These are phyloP conservation scores for Malus sieversii DNA, from an alignment of 306 rosid genomes.

Conservation along the genomic window DNA sequence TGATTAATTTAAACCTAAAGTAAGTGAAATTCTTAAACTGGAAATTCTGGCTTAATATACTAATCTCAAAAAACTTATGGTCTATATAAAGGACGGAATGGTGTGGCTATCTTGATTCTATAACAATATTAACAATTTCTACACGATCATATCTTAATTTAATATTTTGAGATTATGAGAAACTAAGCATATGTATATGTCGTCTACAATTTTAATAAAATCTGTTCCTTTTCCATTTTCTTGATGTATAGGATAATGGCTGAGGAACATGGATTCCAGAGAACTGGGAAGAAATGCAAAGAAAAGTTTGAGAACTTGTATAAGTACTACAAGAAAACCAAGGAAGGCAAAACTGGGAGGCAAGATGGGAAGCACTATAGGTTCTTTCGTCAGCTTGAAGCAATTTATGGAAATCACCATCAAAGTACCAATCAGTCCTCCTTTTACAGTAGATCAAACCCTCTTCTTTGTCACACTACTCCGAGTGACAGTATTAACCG, in stretches of 20 bases:
- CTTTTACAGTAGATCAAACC: background rate
- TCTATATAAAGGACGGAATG: background rate
- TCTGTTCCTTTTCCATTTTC: background rate
- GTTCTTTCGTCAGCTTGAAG: constrained; percentile 80
- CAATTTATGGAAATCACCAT: constrained; percentile 48
- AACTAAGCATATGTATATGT: background rate
- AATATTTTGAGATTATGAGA: background rate
- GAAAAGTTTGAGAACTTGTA: constrained; percentile 84
- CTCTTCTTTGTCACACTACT: background rate
- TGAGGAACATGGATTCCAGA: constrained; percentile 69
- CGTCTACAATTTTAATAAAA: background rate
- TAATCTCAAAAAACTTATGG: background rate
- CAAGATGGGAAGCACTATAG: constrained; percentile 80
- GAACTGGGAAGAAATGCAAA: constrained; percentile 81
- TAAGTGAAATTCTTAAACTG: background rate
- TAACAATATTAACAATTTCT: background rate
- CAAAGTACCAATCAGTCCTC: background rate
- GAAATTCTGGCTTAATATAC: background rate
- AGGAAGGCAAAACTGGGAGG: constrained; percentile 70
- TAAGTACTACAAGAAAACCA: constrained; percentile 87
- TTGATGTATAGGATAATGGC: constrained; percentile 48
- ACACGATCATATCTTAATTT: background rate
- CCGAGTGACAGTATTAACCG: background rate
- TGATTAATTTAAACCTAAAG: background rate
- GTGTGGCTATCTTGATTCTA: background rate